Conservation (phyloP, 2,329 filamentous ascomycete species). For the Fusarium agapanthi region DNA sequence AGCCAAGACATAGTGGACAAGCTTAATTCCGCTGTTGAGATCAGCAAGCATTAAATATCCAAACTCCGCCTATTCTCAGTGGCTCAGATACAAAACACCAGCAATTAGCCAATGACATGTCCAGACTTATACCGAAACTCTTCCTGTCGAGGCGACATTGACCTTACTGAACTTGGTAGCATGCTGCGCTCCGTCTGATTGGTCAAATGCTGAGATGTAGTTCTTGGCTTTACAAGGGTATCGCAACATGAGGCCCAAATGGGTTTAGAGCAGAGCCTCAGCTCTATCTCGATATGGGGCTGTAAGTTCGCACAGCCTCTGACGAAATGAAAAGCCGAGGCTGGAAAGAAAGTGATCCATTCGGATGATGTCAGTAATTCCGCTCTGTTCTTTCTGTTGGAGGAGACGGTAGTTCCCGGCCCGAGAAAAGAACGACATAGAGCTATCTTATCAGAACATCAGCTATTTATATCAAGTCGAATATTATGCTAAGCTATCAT, state of each 20-base stretch:
- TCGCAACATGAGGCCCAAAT: constrained; percentile 9
- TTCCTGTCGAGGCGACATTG: not conserved
- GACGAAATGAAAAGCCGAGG: not conserved
- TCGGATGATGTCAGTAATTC: not conserved
- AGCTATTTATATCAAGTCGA: rapidly evolving
- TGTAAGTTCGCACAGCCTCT: not conserved
- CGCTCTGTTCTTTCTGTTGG: not conserved
- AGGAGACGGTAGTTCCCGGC: too few relatives aligned
- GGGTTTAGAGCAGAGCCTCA: constrained; percentile 3
- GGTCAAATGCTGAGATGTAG: not conserved
- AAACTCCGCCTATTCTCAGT: not conserved
- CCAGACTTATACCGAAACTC: not conserved
- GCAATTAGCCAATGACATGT: not conserved
- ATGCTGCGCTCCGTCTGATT: constrained; percentile 5
- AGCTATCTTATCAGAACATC: not conserved
- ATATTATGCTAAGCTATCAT: not conserved
- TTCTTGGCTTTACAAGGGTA: not conserved
- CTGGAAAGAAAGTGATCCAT: not conserved
- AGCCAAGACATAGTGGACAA: not conserved
- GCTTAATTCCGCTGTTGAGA: not conserved
- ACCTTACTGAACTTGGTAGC: not conserved
- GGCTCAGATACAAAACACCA: not conserved
- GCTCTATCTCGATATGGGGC: not conserved
- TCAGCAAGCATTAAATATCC: not conserved
- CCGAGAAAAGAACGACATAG: not conserved